A percentile compares a stretch with the other conserved stretches of the same genome.
Evolutionary conservation across 768 basidiomycete species (phyloP).

Genomic region (Tylopilus plumbeoviolaceoides): DNA sequence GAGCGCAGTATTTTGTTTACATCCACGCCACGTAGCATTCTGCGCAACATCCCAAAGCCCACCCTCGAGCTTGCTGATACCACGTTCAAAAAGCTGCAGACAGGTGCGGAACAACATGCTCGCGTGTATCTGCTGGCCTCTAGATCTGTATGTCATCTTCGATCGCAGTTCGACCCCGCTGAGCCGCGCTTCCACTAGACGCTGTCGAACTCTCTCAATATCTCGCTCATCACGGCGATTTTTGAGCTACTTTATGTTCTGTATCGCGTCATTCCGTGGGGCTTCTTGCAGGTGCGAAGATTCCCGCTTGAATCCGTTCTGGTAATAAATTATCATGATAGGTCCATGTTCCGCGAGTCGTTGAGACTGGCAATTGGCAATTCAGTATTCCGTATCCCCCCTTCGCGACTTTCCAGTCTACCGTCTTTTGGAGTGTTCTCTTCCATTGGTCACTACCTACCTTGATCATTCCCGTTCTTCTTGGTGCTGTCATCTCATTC

Average conservation of each 20-base stretch:
- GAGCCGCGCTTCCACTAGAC: conserved; percentile 35
- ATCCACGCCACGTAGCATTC: conserved; percentile 28
- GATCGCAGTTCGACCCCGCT: background rate
- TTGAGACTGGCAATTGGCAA: conserved; percentile 7
- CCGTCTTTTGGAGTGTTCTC: conserved; percentile 50
- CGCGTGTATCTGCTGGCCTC: conserved; percentile 19
- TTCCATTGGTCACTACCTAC: conserved; percentile 63
- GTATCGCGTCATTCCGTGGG: conserved; percentile 52
- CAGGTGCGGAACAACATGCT: conserved; percentile 16
- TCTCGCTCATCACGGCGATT: conserved; percentile 52
- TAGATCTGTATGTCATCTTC: conserved; percentile 24
- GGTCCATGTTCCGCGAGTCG: conserved; percentile 15
- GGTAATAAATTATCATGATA: conserved; percentile 7
- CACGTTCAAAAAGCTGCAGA: conserved; percentile 20
- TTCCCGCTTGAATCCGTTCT: background rate
- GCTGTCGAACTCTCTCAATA: conserved; percentile 62
- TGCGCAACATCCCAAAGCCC: conserved; percentile 21
- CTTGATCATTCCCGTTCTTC: conserved; percentile 51
- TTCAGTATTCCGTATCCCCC: conserved; percentile 48
- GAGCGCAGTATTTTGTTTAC: conserved; percentile 13
- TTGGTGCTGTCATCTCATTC: conserved; percentile 63
- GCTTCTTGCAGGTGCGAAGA: conserved; percentile 35
- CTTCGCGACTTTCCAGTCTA: conserved; percentile 38
- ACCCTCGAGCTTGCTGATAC: conserved; percentile 19
- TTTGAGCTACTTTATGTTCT: conserved; percentile 54